Conservation (phyloP, 371 early-diverging fungal genomes). For the Mucor indicus region DNA sequence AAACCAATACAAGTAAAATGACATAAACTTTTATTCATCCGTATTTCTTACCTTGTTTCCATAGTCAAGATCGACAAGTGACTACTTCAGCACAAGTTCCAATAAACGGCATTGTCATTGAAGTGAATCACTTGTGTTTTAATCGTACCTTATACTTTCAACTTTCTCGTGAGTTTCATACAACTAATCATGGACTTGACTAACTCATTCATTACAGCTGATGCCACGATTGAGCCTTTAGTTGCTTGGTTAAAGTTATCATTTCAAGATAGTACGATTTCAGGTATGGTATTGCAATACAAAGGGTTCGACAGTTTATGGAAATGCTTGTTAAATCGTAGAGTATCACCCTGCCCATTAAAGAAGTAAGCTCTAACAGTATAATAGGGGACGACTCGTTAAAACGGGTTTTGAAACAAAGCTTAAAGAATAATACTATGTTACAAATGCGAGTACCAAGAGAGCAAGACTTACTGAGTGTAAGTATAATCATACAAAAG, state of each 20-base stretch:
- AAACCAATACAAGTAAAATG: not conserved
- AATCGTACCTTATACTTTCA: constrained; percentile 46
- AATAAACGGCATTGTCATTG: constrained; percentile 36
- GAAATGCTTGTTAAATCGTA: constrained; percentile 35
- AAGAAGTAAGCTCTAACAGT: constrained; percentile 8
- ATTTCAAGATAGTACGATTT: constrained; percentile 44
- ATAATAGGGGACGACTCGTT: constrained; percentile 29
- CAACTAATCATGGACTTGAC: too few species aligned
- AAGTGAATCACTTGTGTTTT: constrained; percentile 43
- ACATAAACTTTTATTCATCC: too few species aligned
- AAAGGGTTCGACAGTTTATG: constrained; percentile 35
- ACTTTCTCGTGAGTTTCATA: constrained; percentile 28
- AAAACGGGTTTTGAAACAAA: constrained; percentile 28
- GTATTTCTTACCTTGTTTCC: too few species aligned
- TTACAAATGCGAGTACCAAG: constrained; percentile 34
- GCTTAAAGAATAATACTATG: constrained; percentile 23
- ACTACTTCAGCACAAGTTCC: constrained; percentile 7
- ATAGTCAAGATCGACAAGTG: too few species aligned
- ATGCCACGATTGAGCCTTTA: constrained; percentile 51
- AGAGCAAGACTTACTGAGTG: constrained; percentile 32
- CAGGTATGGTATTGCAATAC: constrained; percentile 45
- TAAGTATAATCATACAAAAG: constrained; percentile 29
- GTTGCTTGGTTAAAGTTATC: constrained; percentile 46
- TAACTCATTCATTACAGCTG: constrained; percentile 22
- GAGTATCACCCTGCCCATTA: too few species aligned